Conservation (phyloP, 2,329 filamentous ascomycete species). For the Ophiostoma pallidulum region DNA sequence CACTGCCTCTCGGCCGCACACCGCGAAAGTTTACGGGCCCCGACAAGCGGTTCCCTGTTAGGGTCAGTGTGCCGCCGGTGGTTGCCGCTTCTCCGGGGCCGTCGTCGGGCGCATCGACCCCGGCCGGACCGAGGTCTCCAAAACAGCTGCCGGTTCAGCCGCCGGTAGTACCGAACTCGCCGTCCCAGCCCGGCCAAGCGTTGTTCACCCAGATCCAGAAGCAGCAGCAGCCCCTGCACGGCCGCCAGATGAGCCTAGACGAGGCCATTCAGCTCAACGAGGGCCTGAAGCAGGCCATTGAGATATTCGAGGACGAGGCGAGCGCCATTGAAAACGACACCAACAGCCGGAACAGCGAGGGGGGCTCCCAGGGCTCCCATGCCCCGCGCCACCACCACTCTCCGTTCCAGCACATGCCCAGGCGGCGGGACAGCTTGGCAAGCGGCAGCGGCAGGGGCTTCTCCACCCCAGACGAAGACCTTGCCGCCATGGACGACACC, state of each 20-base stretch:
- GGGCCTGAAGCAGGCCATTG: conserved; percentile 48
- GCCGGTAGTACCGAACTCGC: conserved; percentile 12
- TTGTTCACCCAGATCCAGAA: conserved; percentile 16
- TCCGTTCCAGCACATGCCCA: not conserved
- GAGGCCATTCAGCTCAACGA: conserved; percentile 46
- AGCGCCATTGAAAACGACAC: conserved; percentile 22
- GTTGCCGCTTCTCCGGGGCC: not conserved
- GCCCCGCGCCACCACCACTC: conserved; percentile 27
- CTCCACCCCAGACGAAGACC: conserved; percentile 21
- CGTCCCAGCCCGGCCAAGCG: conserved; percentile 5
- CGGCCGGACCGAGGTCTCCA: conserved; percentile 1
- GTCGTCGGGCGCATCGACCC: conserved; percentile 8
- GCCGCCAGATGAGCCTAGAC: conserved; percentile 39
- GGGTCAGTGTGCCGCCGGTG: conserved; percentile 33
- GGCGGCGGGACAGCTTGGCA: conserved; percentile 17
- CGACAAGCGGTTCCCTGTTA: conserved; percentile 53
- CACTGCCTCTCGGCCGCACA: conserved; percentile 28
- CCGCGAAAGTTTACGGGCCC: conserved; percentile 39
- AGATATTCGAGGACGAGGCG: conserved; percentile 51
- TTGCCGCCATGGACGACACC: conserved; percentile 56
- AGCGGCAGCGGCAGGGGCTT: not conserved
- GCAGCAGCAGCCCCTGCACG: conserved; percentile 18
- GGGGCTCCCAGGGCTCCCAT: conserved; percentile 9
- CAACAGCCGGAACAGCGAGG: conserved; percentile 19
- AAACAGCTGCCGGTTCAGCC: conserved; percentile 9